phyloP scores from a whole-genome alignment of 306 rosid species.

The Fagus crenata region DNA sequence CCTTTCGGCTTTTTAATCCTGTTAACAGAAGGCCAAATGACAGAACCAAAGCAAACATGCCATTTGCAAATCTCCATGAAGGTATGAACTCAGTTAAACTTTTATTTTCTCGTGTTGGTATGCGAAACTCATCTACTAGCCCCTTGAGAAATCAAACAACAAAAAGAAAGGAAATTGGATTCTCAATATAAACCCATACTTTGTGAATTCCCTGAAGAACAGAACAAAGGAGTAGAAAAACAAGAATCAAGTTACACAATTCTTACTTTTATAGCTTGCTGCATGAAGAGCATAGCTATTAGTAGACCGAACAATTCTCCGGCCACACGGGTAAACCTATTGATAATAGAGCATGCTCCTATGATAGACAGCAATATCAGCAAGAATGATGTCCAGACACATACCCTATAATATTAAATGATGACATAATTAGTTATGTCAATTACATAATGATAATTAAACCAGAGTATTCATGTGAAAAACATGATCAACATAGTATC shows the following conservation, averaged over 20 bases:
- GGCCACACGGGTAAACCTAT: slow-evolving; percentile 86
- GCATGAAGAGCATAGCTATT: slow-evolving; percentile 98
- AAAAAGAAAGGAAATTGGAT: background rate
- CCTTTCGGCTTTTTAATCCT: slow-evolving; percentile 83
- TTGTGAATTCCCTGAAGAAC: background rate
- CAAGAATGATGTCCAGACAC: slow-evolving; percentile 87
- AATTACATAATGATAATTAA: background rate
- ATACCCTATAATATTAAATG: slow-evolving; percentile 62
- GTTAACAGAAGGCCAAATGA: slow-evolving; percentile 96
- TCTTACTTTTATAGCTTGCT: slow-evolving; percentile 85
- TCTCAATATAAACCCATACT: background rate
- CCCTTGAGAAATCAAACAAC: slow-evolving; percentile 47
- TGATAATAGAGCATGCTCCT: slow-evolving; percentile 98
- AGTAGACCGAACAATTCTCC: slow-evolving; percentile 95
- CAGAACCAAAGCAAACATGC: slow-evolving; percentile 96
- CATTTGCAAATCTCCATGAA: slow-evolving; percentile 95
- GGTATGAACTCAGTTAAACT: slow-evolving; percentile 50
- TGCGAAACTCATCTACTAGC: slow-evolving; percentile 81
- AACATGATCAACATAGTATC: slow-evolving; percentile 2
- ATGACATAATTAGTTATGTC: background rate
- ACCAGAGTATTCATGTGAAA: background rate
- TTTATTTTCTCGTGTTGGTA: slow-evolving; percentile 60
- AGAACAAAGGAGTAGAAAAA: background rate
- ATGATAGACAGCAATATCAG: slow-evolving; percentile 75
- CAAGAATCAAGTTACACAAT: slow-evolving; percentile 2